Percentiles rank a stretch among this genome's conserved stretches.
Evolutionary conservation across 768 basidiomycete species (phyloP).

Genomic region (Dentipellis fragilis): DNA sequence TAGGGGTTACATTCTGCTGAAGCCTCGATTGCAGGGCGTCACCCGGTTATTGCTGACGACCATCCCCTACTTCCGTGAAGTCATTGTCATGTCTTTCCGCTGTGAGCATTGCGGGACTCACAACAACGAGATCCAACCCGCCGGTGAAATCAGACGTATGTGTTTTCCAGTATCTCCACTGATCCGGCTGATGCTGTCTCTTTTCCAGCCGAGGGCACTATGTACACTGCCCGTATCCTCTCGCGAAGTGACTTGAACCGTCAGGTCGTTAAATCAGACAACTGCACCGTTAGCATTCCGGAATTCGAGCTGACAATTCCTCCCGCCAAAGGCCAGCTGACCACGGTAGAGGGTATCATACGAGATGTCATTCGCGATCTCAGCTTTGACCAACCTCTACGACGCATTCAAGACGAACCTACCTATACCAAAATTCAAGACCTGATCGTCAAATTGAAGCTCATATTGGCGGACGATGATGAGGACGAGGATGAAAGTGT

Average conservation of each 20-base stretch:
- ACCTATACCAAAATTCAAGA: slow-evolving; percentile 65
- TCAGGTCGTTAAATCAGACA: slow-evolving; percentile 84
- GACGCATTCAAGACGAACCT: slow-evolving; percentile 67
- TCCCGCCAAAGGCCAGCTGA: slow-evolving; percentile 80
- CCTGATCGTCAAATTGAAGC: slow-evolving; percentile 57
- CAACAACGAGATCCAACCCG: slow-evolving; percentile 94
- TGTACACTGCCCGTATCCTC: slow-evolving; percentile 75
- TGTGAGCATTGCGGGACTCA: slow-evolving; percentile 85
- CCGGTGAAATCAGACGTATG: slow-evolving; percentile 76
- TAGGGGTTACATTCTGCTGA: background rate
- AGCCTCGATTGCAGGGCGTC: slow-evolving; percentile 46
- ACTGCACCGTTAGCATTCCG: slow-evolving; percentile 74
- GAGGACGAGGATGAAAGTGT: slow-evolving; percentile 32
- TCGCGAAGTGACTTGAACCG: slow-evolving; percentile 75
- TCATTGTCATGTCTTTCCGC: slow-evolving; percentile 93
- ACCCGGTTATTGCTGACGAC: slow-evolving; percentile 85
- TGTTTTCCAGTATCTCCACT: slow-evolving; percentile 1
- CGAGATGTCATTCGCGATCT: slow-evolving; percentile 78
- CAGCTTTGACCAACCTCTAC: slow-evolving; percentile 69
- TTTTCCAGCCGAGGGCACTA: slow-evolving; percentile 62
- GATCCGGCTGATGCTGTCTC: background rate
- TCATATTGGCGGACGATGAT: slow-evolving; percentile 48
- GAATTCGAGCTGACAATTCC: slow-evolving; percentile 91
- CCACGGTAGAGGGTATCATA: slow-evolving; percentile 92
- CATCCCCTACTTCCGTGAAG: slow-evolving; percentile 92